Evolutionary conservation across 179 eudicot species (phyloP).

Genomic region (Silene vulgaris): DNA sequence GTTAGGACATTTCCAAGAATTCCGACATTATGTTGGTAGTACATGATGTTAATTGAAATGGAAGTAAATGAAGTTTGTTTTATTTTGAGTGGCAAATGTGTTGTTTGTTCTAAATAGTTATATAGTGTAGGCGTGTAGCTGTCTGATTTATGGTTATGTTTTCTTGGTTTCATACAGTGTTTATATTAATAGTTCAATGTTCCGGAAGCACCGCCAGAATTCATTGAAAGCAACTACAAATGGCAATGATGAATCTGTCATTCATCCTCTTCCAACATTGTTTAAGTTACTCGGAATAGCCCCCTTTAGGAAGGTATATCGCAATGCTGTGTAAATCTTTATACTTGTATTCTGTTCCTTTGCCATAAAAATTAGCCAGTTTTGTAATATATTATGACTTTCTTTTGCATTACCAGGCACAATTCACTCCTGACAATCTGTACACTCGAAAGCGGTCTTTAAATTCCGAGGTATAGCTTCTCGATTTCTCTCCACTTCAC

Average conservation of each 20-base stretch:
- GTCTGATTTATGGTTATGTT: not conserved
- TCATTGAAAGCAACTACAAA: conserved; percentile 53
- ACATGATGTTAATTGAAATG: not conserved
- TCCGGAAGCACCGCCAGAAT: conserved; percentile 58
- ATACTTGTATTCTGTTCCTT: not conserved
- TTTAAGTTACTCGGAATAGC: conserved; percentile 64
- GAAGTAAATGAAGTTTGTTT: not conserved
- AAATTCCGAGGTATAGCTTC: conserved; percentile 46
- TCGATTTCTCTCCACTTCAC: not conserved
- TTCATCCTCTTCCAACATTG: conserved; percentile 77
- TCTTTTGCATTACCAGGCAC: conserved; percentile 49
- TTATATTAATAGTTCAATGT: conserved; percentile 71
- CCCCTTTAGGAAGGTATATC: conserved; percentile 75
- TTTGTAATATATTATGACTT: not conserved
- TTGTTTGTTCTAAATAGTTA: not conserved
- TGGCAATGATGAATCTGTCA: conserved; percentile 53
- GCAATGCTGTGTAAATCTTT: conserved; percentile 3
- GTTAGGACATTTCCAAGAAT: no score
- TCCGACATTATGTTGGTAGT: not conserved
- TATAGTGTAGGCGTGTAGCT: not conserved
- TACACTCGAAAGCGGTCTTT: conserved; percentile 70
- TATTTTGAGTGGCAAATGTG: not conserved
- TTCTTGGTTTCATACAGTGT: conserved; percentile 40
- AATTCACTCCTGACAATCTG: conserved; percentile 81
- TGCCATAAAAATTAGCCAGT: not conserved